A percentile compares a stretch with the other conserved stretches of the same genome.
These are phyloP conservation scores for Saccharomycopsis sp. DNA, from an alignment of 805 yeast species.

Conservation along the genomic window DNA sequence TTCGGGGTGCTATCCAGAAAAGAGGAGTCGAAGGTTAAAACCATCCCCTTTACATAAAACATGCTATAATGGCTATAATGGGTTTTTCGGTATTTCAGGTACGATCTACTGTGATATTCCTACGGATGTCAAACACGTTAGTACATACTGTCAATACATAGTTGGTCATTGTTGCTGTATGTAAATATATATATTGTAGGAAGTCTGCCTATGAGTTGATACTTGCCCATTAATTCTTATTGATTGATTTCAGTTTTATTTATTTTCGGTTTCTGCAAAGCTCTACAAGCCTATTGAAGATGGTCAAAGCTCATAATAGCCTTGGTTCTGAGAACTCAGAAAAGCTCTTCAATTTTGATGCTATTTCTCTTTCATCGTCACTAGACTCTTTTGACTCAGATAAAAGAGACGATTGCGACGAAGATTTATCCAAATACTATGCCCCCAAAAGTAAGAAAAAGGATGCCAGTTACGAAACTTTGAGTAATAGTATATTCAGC, in stretches of 20 bases:
- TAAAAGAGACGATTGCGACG: neutral
- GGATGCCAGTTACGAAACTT: neutral
- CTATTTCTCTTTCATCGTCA: neutral
- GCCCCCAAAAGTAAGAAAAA: neutral
- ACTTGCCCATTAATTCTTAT: too few species aligned
- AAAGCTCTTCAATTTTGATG: conserved; percentile 2
- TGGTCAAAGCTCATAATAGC: neutral
- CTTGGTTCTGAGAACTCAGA: neutral
- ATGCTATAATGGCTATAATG: neutral
- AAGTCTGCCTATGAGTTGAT: neutral
- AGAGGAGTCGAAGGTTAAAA: neutral
- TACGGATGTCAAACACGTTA: neutral
- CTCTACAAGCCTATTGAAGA: neutral
- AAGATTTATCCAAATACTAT: neutral
- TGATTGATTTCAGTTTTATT: neutral
- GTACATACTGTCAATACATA: neutral
- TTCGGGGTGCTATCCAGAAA: neutral
- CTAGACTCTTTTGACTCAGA: neutral
- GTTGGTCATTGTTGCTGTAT: neutral
- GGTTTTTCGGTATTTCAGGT: neutral
- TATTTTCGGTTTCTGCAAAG: too few species aligned
- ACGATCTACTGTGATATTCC: neutral
- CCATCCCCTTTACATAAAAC: neutral
- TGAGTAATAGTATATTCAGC: neutral
- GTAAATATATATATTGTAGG: neutral